Evolutionary conservation across 257 asterid species (phyloP).

Genomic region (Fraxinus anomala): DNA sequence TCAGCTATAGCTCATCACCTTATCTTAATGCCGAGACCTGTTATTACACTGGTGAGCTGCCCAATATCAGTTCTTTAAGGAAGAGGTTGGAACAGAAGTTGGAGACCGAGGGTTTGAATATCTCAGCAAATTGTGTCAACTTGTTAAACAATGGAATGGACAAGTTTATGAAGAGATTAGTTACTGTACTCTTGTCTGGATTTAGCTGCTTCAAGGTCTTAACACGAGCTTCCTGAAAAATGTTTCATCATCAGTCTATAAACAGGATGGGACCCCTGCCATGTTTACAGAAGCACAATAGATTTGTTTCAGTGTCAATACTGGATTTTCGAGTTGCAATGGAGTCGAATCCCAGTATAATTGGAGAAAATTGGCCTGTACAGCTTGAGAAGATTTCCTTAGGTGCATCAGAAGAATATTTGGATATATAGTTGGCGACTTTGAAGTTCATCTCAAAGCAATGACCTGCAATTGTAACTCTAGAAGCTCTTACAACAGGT

Average conservation of each 20-base stretch:
- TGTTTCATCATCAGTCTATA: conserved; percentile 32
- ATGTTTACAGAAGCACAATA: conserved; percentile 28
- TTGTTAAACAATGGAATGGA: conserved; percentile 64
- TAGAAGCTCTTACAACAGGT: conserved; percentile 38
- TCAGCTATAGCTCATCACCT: conserved; percentile 33
- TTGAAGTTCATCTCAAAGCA: conserved; percentile 31
- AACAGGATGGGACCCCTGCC: conserved; percentile 37
- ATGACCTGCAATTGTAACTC: conserved; percentile 32
- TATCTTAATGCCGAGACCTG: conserved; percentile 43
- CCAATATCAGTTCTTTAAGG: conserved; percentile 47
- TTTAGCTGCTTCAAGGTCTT: conserved; percentile 49
- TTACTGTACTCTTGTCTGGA: conserved; percentile 59
- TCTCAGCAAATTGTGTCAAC: conserved; percentile 51
- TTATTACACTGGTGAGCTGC: conserved; percentile 47
- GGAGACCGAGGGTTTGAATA: conserved; percentile 47
- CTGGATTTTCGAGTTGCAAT: conserved; percentile 55
- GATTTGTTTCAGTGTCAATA: conserved; percentile 42
- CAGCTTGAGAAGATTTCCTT: conserved; percentile 52
- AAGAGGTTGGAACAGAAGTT: conserved; percentile 54
- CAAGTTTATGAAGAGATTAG: conserved; percentile 52
- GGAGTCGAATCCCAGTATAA: conserved; percentile 52
- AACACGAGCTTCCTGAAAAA: conserved; percentile 27
- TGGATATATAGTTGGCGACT: conserved; percentile 26
- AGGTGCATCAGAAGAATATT: conserved; percentile 39
- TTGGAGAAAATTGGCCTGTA: conserved; percentile 67